Evolutionary conservation across 2,329 filamentous ascomycete species (phyloP).

Genomic region (Eurotiales sp.): DNA sequence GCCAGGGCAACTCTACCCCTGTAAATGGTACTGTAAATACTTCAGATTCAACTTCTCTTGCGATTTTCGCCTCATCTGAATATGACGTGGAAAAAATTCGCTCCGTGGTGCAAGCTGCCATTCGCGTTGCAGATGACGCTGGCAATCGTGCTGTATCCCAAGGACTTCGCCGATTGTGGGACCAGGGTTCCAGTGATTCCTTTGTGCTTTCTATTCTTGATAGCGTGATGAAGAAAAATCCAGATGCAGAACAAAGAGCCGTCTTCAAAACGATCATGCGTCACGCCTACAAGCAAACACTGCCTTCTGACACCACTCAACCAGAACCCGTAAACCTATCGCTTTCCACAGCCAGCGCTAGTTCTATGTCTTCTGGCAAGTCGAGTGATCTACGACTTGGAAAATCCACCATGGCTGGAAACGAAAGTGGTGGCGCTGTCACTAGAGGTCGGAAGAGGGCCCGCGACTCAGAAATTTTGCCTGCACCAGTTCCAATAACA

Average conservation of each 20-base stretch:
- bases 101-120: conserved; percentile 24
- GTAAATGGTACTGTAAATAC: conserved; percentile 17
- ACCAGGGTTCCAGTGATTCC: conserved; percentile 27
- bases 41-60: conserved; percentile 18
- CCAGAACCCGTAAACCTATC: conserved; percentile 18
- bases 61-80: conserved; percentile 21
- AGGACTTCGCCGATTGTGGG: conserved; percentile 27
- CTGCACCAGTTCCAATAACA: background rate
- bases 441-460: conserved; percentile 14
- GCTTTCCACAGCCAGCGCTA: conserved; percentile 27
- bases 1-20: conserved; percentile 5
- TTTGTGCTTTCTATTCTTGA: conserved; percentile 29
- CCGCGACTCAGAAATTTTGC: conserved; percentile 11
- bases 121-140: conserved; percentile 26
- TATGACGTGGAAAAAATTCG: conserved; percentile 27
- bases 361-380: conserved; percentile 39
- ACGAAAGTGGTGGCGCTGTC: conserved; percentile 8
- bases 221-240: conserved; percentile 25
- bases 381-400: conserved; percentile 30
- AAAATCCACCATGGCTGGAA: conserved; percentile 1
- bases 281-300: conserved; percentile 23
- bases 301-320: conserved; percentile 2
- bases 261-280: conserved; percentile 31
- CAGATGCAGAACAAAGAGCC: conserved; percentile 23
- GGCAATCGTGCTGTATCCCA: conserved; percentile 27